These are phyloP conservation scores for Daldinia sp. DNA, from an alignment of 2,329 filamentous ascomycete genomes.

Conservation along the genomic window DNA sequence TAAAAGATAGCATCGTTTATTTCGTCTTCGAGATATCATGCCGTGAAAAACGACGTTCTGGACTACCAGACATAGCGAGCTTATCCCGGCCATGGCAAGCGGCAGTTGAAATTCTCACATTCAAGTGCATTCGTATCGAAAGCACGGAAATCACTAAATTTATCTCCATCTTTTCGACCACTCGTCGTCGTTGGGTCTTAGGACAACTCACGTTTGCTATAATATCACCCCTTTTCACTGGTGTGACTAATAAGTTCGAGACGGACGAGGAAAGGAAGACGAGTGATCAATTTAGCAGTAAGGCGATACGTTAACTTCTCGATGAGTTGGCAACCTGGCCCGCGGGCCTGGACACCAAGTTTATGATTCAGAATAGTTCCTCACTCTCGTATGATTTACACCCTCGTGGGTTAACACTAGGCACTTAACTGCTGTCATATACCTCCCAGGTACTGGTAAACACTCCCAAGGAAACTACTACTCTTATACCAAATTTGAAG, in stretches of 20 bases:
- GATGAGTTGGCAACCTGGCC: neutral
- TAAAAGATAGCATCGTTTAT: neutral
- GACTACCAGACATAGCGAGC: neutral
- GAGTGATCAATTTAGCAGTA: neutral
- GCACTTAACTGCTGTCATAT: no score
- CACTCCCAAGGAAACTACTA: no score
- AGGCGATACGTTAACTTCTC: neutral
- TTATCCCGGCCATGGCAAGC: neutral
- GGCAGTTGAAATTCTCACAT: neutral
- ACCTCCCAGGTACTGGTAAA: no score
- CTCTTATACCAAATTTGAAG: no score
- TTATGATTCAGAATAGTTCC: neutral
- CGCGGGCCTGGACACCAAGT: neutral
- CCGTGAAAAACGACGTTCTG: neutral
- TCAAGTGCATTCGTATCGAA: neutral
- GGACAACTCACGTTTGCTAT: neutral
- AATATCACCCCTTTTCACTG: neutral
- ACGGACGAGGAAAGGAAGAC: neutral
- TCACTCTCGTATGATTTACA: neutral
- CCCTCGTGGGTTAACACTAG: neutral
- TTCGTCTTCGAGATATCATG: neutral
- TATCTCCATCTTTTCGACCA: neutral
- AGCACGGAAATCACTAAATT: neutral
- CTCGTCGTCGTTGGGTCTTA: neutral
- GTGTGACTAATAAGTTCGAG: neutral